Conservation (phyloP, 805 yeast genomes). For the Wickerhamomyces sydowiorum region DNA sequence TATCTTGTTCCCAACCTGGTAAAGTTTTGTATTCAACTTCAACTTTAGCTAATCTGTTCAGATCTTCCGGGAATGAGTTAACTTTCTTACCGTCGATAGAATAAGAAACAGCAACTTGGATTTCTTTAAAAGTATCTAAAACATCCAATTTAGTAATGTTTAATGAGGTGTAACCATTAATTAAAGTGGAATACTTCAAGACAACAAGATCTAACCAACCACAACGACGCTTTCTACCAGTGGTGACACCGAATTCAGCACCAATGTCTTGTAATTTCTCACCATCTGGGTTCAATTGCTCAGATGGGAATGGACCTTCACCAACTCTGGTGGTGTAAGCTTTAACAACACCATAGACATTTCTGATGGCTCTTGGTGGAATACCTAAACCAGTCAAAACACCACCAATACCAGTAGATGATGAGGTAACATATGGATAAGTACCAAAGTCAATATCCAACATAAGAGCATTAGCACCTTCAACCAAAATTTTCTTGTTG, state of each 20-base stretch:
- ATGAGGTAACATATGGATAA: slow-evolving; percentile 94
- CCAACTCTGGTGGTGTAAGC: slow-evolving; percentile 99
- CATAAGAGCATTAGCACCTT: slow-evolving; percentile 98
- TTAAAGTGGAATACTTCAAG: slow-evolving; percentile 80
- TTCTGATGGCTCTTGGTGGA: slow-evolving; percentile 80
- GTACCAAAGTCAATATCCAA: slow-evolving; percentile 97
- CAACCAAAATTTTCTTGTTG: slow-evolving; percentile 85
- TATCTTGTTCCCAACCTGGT: slow-evolving; percentile 92
- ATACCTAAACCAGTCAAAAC: slow-evolving; percentile 94
- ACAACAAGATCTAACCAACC: slow-evolving; percentile 99
- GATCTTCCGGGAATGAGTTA: slow-evolving; percentile 88
- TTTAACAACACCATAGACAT: slow-evolving; percentile 93
- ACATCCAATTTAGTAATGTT: slow-evolving; percentile 96
- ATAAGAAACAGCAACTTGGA: slow-evolving; percentile 84
- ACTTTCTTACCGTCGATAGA: slow-evolving; percentile 69
- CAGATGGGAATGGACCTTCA: slow-evolving; percentile 99
- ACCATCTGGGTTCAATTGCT: slow-evolving; percentile 84
- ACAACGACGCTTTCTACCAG: slow-evolving; percentile 98
- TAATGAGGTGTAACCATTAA: slow-evolving; percentile 92
- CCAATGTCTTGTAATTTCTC: slow-evolving; percentile 87
- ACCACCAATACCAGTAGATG: slow-evolving; percentile 96
- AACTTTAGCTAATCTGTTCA: slow-evolving; percentile 73
- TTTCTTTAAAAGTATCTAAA: slow-evolving; percentile 82
- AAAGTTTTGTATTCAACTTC: slow-evolving; percentile 88
- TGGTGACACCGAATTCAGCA: slow-evolving; percentile 95